Base-by-base conservation (phyloP, 164 flowering plant genomes). In the Liriodendron chinense region DNA sequence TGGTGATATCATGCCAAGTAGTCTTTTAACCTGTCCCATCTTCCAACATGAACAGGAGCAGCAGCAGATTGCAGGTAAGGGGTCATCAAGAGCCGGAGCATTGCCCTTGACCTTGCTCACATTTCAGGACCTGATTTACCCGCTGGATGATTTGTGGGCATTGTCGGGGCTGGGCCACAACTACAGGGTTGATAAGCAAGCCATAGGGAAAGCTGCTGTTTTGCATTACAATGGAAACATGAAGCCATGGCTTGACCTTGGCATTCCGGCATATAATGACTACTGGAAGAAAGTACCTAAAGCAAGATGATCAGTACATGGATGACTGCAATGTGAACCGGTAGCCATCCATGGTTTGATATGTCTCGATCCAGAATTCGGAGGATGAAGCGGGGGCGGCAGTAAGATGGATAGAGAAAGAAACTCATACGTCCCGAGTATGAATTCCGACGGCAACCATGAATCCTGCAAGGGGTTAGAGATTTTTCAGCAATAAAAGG, bases 161-260 rank as follows among this genome's bases (percentile, higher is more conserved):
- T 65, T 91, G 66, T 83, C 93, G 34, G 98, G 98, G 48, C 79
- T 96, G 71, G 98, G 98, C 74, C 89, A 94, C 83, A 87, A 92
- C 71, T 89, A 90, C 70, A 82, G 82, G 3, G 67, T 90, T 49
- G 84, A 83, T 75, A 14, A 43, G 6, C 76, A 82, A 72, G 65
- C 81, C 49, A 65, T 92, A 3, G 81, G 72, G 74, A 81, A 77
- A 14, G 90, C 96, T 76, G 89, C 92, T 43, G 92, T 92, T 9
- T 79, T 96, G 85, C 99, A 96, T 83, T 96, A 89, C 77, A 92
- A 92, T 77, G 99, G 99, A 50, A 88, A 90, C 77, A 92, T 89
- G 98, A 96, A 96, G 80, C 99, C 99, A 24, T 96, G 99, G 99
- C 93, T 92, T 43, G 99, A 96, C 74, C 82, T 94, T 74, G 98